A percentile compares a stretch with the other conserved stretches of the same genome.
Evolutionary conservation across 2,329 filamentous ascomycete genomes (phyloP).

Genomic region (Phaeoacremonium minimum): DNA sequence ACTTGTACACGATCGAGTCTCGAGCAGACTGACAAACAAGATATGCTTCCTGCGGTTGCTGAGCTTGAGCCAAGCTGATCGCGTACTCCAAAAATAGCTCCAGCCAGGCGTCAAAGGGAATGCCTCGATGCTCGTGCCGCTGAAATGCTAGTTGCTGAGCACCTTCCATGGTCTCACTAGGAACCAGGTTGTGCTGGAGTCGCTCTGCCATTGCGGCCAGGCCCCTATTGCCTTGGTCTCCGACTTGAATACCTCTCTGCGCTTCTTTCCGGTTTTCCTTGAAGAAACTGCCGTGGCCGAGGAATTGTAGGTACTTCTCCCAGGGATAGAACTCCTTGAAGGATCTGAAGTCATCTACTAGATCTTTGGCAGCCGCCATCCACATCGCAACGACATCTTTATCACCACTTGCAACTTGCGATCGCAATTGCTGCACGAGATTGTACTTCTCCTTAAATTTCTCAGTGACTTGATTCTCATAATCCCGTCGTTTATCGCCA

Average conservation of each 20-base stretch:
- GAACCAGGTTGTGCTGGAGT: conserved; percentile 47
- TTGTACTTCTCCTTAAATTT: conserved; percentile 31
- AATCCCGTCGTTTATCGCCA: conserved; percentile 17
- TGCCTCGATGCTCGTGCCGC: conserved; percentile 53
- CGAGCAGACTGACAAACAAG: conserved; percentile 73
- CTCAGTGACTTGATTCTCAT: conserved; percentile 18
- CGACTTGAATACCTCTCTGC: conserved; percentile 1
- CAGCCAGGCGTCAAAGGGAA: conserved; percentile 81
- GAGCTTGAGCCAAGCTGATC: conserved; percentile 65
- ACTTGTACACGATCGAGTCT: conserved; percentile 78
- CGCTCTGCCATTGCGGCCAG: conserved; percentile 53
- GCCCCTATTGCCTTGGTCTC: conserved; percentile 28
- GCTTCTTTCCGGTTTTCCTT: conserved; percentile 23
- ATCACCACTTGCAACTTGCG: conserved; percentile 35
- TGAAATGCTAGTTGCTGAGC: conserved; percentile 18
- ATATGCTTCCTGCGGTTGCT: conserved; percentile 70
- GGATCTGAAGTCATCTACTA: conserved; percentile 60
- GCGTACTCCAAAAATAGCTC: conserved; percentile 88
- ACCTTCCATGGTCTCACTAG: conserved; percentile 17
- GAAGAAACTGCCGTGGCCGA: conserved; percentile 35
- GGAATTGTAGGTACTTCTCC: conserved; percentile 60
- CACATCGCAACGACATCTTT: conserved; percentile 42
- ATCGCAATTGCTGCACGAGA: conserved; percentile 35
- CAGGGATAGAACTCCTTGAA: conserved; percentile 62
- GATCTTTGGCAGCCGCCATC: conserved; percentile 54